phyloP scores from a whole-genome alignment of 768 basidiomycete genomes.

The Postia placenta region DNA sequence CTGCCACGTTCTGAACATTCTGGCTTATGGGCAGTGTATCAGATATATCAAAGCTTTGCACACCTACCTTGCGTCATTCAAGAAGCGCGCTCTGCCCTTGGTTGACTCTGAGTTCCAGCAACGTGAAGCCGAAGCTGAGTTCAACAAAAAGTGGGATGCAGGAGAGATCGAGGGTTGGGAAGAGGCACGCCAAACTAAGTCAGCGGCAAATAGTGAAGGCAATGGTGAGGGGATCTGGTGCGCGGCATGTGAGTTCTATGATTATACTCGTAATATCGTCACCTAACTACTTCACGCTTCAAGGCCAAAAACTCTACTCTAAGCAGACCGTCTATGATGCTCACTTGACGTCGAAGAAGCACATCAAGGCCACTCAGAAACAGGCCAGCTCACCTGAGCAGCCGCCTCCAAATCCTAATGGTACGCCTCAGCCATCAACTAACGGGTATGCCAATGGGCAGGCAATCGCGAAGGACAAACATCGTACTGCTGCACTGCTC shows the following conservation, averaged over 20 bases:
- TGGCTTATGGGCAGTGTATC: too few species aligned
- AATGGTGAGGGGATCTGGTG: slow-evolving; percentile 84
- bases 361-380: slow-evolving; percentile 83
- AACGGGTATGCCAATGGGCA: too few species aligned
- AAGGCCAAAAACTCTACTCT: slow-evolving; percentile 91
- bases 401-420: slow-evolving; percentile 54
- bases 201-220: slow-evolving; percentile 35
- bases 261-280: too few species aligned
- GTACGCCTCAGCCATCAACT: slow-evolving; percentile 36
- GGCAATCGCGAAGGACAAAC: slow-evolving; percentile 36
- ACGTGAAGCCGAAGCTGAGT: slow-evolving; percentile 57
- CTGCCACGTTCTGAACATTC: neutral
- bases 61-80: slow-evolving; percentile 80
- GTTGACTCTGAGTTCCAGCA: slow-evolving; percentile 69
- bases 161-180: slow-evolving; percentile 78
- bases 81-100: slow-evolving; percentile 79
- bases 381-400: slow-evolving; percentile 41
- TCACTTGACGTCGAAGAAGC: slow-evolving; percentile 93
- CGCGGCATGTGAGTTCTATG: slow-evolving; percentile 71
- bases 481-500: slow-evolving; percentile 61
- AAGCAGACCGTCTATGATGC: slow-evolving; percentile 98
- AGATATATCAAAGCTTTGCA: slow-evolving; percentile 86
- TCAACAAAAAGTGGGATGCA: slow-evolving; percentile 75
- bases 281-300: too few species aligned
- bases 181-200: slow-evolving; percentile 35